Conservation (phyloP, 2,329 filamentous ascomycete genomes). For the Passalora sequoiae region DNA sequence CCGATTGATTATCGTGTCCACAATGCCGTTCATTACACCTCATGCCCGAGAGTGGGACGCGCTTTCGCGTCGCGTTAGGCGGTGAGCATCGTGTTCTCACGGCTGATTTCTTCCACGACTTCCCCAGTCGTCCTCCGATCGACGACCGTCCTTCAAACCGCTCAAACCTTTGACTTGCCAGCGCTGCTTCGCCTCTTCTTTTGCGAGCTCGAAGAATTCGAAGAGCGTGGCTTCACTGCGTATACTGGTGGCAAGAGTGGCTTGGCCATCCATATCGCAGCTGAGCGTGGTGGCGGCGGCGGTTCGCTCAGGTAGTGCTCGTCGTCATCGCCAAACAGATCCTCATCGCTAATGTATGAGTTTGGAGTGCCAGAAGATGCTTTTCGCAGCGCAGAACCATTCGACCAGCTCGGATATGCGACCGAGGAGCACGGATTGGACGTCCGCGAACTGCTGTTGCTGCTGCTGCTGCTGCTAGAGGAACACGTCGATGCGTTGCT, state of each 20-base stretch:
- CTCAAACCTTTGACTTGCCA: slow-evolving; percentile 20
- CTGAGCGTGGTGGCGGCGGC: slow-evolving; percentile 32
- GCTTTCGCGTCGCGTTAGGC: too few species aligned
- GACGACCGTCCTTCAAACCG: too few species aligned
- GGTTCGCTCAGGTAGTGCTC: slow-evolving; percentile 31
- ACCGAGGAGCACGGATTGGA: slow-evolving; percentile 21
- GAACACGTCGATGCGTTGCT: slow-evolving; percentile 16
- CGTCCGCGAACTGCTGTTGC: slow-evolving; percentile 13
- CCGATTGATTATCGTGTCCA: too few species aligned
- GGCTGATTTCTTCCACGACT: too few species aligned
- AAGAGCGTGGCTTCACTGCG: slow-evolving; percentile 17
- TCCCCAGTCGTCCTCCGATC: neutral
- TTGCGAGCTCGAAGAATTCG: slow-evolving; percentile 16
- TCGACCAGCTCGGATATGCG: slow-evolving; percentile 17
- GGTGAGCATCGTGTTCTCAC: too few species aligned
- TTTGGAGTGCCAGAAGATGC: slow-evolving; percentile 23
- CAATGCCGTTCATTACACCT: too few species aligned
- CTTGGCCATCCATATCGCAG: slow-evolving; percentile 31
- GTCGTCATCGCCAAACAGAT: slow-evolving; percentile 34
- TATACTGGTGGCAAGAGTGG: slow-evolving; percentile 30
- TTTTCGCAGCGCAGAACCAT: slow-evolving; percentile 16
- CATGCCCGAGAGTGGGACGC: too few species aligned
- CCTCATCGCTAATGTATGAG: slow-evolving; percentile 36
- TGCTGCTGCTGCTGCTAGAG: slow-evolving; percentile 13
- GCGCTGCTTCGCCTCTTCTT: slow-evolving; percentile 20